phyloP scores from a whole-genome alignment of 2,329 filamentous ascomycete species.

The Hawksworthiomyces lignivorus region DNA sequence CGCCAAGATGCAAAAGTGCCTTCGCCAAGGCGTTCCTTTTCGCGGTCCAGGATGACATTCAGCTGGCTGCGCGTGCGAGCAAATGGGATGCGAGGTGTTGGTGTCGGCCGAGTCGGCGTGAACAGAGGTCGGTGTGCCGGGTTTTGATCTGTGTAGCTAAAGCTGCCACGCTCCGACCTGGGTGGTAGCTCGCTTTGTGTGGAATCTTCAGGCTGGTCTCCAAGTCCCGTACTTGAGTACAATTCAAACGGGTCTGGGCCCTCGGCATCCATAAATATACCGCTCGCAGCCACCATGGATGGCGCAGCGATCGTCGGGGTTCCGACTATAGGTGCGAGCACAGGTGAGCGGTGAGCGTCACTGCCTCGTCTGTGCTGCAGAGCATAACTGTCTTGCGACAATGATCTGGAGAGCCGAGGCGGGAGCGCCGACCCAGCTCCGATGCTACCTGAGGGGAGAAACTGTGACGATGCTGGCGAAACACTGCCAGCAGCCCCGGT shows the following conservation, averaged over 20 bases:
- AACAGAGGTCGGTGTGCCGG: conserved; percentile 31
- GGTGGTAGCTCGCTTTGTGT: too few species aligned
- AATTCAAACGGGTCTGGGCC: conserved; percentile 11
- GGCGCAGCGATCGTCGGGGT: conserved; percentile 4
- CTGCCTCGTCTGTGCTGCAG: neutral
- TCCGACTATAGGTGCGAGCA: neutral
- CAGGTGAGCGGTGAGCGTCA: neutral
- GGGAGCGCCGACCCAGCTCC: neutral
- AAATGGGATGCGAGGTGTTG: conserved; percentile 38
- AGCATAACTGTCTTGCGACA: conserved; percentile 14
- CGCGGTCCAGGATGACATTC: conserved; percentile 48
- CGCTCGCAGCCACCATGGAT: conserved; percentile 8
- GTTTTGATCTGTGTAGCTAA: conserved; percentile 17
- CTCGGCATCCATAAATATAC: conserved; percentile 10
- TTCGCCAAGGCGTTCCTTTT: conserved; percentile 34
- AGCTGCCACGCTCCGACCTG: neutral
- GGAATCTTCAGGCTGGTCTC: too few species aligned
- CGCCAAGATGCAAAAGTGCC: conserved; percentile 10
- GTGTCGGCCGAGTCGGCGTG: conserved; percentile 42
- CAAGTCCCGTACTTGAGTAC: conserved; percentile 8
- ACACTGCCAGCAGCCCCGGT: too few species aligned
- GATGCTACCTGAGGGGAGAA: neutral
- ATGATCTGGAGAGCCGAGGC: conserved; percentile 7
- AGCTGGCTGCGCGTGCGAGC: conserved; percentile 55
- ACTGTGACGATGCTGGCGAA: too few species aligned